These are phyloP conservation scores for Metarhizium guizhouense DNA, from an alignment of 2,329 filamentous ascomycete species.

Conservation along the genomic window DNA sequence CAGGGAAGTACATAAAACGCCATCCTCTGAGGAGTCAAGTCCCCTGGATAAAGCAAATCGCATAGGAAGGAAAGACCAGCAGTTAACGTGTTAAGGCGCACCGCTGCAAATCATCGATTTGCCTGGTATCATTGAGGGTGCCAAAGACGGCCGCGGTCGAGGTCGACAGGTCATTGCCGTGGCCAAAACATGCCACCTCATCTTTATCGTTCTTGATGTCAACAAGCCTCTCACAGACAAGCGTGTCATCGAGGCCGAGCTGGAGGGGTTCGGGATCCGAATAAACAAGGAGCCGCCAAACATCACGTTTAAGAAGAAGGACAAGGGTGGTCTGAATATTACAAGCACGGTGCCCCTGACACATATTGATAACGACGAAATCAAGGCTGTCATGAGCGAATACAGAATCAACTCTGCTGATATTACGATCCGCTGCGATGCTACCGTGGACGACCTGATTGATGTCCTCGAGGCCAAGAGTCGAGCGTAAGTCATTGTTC, in stretches of 20 bases:
- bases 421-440: slow-evolving; percentile 95
- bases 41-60: no score
- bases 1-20: not conserved
- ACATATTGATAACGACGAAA: slow-evolving; percentile 92
- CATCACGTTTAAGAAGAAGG: slow-evolving; percentile 99
- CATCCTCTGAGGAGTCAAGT: no score
- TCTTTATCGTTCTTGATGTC: slow-evolving; percentile 97
- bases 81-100: slow-evolving; percentile 43
- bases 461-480: slow-evolving; percentile 92
- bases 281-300: slow-evolving; percentile 97
- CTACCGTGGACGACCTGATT: slow-evolving; percentile 93
- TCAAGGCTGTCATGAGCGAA: slow-evolving; percentile 95
- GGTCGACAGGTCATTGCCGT: slow-evolving; percentile 98
- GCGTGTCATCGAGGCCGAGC: slow-evolving; percentile 84
- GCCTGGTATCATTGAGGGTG: slow-evolving; percentile 96
- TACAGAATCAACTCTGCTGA: slow-evolving; percentile 96
- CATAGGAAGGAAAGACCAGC: not conserved
- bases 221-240: slow-evolving; percentile 98
- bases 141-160: slow-evolving; percentile 95
- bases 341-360: slow-evolving; percentile 88
- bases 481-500: slow-evolving; percentile 36
- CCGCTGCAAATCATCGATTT: slow-evolving; percentile 98
- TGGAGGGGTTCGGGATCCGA: slow-evolving; percentile 94
- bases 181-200: slow-evolving; percentile 96
- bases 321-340: slow-evolving; percentile 93